phyloP scores from a whole-genome alignment of 768 basidiomycete genomes.

The Bullera alba region DNA sequence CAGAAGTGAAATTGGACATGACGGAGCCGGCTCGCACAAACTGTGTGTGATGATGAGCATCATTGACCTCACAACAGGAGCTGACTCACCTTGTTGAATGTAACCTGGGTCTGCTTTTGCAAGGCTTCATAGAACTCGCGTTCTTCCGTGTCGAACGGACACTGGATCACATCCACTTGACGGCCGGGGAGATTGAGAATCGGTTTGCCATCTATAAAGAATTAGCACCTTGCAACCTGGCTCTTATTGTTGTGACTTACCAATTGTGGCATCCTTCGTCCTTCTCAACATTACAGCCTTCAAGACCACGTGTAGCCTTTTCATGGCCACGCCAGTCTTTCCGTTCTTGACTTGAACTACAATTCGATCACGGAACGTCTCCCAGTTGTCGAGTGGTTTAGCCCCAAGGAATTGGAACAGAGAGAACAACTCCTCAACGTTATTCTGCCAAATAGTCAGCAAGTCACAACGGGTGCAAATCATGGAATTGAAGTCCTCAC shows the following conservation, averaged over 20 bases:
- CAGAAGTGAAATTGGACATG: conserved; percentile 46
- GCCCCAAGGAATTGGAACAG: conserved; percentile 77
- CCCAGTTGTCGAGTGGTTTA: conserved; percentile 71
- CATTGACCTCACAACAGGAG: not conserved
- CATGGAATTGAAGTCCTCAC: conserved; percentile 14
- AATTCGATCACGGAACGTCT: conserved; percentile 70
- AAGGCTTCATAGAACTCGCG: conserved; percentile 68
- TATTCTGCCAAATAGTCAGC: conserved; percentile 58
- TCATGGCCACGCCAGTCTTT: conserved; percentile 62
- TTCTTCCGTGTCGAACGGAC: conserved; percentile 71
- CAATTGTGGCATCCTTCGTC: conserved; percentile 54
- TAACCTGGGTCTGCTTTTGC: conserved; percentile 53
- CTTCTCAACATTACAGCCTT: conserved; percentile 84
- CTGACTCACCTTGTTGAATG: conserved; percentile 54
- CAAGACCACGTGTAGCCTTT: conserved; percentile 75
- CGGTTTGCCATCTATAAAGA: conserved; percentile 66
- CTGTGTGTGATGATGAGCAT: conserved; percentile 9
- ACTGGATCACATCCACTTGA: conserved; percentile 62
- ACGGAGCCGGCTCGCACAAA: conserved; percentile 40
- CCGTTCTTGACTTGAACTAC: conserved; percentile 68
- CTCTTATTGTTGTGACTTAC: conserved; percentile 47
- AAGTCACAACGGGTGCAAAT: not conserved
- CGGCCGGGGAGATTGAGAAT: conserved; percentile 74
- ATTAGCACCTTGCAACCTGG: not conserved
- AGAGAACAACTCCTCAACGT: conserved; percentile 79